Evolutionary conservation across 2,329 filamentous ascomycete species (phyloP).

Genomic region (Aureobasidium sp.): DNA sequence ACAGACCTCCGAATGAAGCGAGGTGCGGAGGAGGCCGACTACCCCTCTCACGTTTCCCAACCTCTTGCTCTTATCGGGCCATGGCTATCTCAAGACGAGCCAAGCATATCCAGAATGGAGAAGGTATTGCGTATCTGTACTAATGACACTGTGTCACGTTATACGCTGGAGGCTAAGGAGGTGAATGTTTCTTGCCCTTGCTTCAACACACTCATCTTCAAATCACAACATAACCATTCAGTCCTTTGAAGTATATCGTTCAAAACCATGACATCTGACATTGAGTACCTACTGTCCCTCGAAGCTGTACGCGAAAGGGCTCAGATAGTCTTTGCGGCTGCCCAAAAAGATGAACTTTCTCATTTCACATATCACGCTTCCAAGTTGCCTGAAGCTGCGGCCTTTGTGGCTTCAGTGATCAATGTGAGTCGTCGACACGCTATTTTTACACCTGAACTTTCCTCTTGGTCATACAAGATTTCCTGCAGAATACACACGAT

Average conservation of each 20-base stretch:
- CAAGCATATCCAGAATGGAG: background rate
- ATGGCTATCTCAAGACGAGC: background rate
- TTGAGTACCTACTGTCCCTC: constrained; percentile 73
- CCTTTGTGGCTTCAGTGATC: constrained; percentile 83
- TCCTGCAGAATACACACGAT: background rate
- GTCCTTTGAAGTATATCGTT: background rate
- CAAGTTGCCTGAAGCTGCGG: constrained; percentile 76
- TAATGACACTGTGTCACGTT: constrained; percentile 3
- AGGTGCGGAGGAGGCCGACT: constrained; percentile 10
- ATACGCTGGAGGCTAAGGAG: background rate
- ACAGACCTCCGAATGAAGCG: background rate
- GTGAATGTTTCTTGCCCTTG: background rate
- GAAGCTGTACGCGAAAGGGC: constrained; percentile 77
- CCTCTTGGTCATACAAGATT: background rate
- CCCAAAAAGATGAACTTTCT: constrained; percentile 65
- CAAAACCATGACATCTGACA: background rate
- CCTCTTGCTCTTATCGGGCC: constrained; percentile 6
- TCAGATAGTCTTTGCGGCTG: constrained; percentile 66
- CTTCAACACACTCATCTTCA: background rate
- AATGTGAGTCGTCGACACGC: constrained; percentile 56
- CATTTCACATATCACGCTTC: constrained; percentile 84
- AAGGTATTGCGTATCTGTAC: background rate
- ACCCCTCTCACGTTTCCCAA: constrained; percentile 3
- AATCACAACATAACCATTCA: background rate
- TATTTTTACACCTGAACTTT: no score